Base-by-base conservation (phyloP, 1,284 basidiomycete species). In the Sporisorium sorghi region DNA sequence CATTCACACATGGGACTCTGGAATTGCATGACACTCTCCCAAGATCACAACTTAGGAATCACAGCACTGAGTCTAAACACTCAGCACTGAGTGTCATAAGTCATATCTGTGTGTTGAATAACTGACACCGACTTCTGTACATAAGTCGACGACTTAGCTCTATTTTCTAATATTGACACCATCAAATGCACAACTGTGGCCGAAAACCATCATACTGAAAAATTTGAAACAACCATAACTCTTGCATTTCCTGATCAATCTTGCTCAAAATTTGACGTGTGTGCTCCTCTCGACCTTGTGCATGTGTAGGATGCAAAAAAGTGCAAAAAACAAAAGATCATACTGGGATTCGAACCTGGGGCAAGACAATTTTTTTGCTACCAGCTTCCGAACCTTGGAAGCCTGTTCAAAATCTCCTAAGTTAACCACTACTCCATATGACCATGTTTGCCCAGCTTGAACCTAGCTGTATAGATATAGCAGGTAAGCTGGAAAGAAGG, bases 341-440 rank as follows among this genome's bases (percentile, higher is more conserved):
- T 73, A 66, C 70, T 58, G 64, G 70, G 70, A 73, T 67, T 73
- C 70, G 70, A 73, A 73, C 70, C 70, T 60, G 60, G 70, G 70
- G 64, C 70, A 67, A 68, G 64, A 64, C 64, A 67, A 72, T 35
- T 12, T 66, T 28, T 42, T 47, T 32, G 19, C 21, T 9, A 6
- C 26, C 3, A 40, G 35, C 14, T 30, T 15, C 40, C 32, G 14
- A 5, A 17, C 8, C 9, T 6, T 3, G 24, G 17, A 23, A 5
- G 19, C 17, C 10, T 19, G 3, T 28, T 73, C 70, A 73, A 67
- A 73, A 73, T 67, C 70, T 67, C 64, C 64, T 64, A 64, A 73
- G 70, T 73, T 73, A 54, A 73, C 64, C 70, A 68, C 70, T 73
- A 73, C 70, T 68, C 70, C 70, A 73, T 66, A 68, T 60, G 28